Percentiles rank a stretch among this genome's conserved stretches.
Evolutionary conservation across 2,329 filamentous ascomycete genomes (phyloP).

Genomic region (Talaromyces atroroseus): DNA sequence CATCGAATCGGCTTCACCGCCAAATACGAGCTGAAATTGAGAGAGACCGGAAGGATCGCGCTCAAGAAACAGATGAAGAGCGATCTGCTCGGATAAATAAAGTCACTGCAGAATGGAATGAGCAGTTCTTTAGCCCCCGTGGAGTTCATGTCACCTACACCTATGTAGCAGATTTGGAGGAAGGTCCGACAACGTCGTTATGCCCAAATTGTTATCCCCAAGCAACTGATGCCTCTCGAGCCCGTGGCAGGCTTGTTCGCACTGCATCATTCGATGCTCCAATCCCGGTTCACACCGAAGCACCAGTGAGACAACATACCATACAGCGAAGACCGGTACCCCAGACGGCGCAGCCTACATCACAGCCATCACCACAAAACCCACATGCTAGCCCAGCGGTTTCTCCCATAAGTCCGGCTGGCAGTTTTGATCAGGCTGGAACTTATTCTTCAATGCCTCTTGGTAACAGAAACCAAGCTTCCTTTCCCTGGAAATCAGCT

Average conservation of each 20-base stretch:
- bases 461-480: neutral
- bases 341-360: neutral
- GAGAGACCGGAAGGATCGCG: slow-evolving; percentile 37
- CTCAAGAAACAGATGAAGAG: slow-evolving; percentile 38
- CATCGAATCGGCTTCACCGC: slow-evolving; percentile 31
- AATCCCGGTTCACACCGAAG: slow-evolving; percentile 12
- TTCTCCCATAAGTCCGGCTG: neutral
- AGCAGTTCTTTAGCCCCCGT: slow-evolving; percentile 36
- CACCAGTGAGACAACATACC: neutral
- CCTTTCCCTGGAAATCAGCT: slow-evolving; percentile 13
- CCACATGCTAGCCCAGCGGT: neutral
- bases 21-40: slow-evolving; percentile 37
- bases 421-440: neutral
- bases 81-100: slow-evolving; percentile 33
- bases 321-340: slow-evolving; percentile 16
- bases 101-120: slow-evolving; percentile 41
- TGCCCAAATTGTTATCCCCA: slow-evolving; percentile 38
- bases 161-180: slow-evolving; percentile 30
- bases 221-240: slow-evolving; percentile 27
- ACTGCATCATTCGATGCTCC: slow-evolving; percentile 11
- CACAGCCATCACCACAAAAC: neutral
- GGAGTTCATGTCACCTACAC: slow-evolving; percentile 29
- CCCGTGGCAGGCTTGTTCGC: slow-evolving; percentile 13
- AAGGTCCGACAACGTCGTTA: slow-evolving; percentile 30
- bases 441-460: neutral